Evolutionary conservation across 306 rosid species (phyloP), one percentile per base, ranked within the genome.

Genomic region (Cicer cuneatum): DNA sequence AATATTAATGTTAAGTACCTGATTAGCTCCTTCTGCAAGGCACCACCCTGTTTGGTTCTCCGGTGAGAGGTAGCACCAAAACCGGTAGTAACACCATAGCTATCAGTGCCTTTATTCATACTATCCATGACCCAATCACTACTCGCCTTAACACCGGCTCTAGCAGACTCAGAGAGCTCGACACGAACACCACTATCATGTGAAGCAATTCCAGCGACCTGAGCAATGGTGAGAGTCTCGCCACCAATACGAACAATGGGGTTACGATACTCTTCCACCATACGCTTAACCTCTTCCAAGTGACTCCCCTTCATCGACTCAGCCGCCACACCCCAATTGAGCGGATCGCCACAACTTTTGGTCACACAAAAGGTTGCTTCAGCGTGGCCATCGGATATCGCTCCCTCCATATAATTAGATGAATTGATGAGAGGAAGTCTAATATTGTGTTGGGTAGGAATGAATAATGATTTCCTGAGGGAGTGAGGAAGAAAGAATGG

Each of bases 21-120:
- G 62, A 94, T 94, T 0, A 91, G 75, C 82, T 94, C 98, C 76
- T 78, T 86, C 52, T 94, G 98, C 57, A 94, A 88, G 56, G 98
- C 98, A n/a, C 85, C 97, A 4, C 97, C 98, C 40, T 94, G 88
- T 11, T 91, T 90, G 66, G 98, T 94, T 46, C 97, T 78, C 7
- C 96, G 79, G 61, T 91, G 98, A 0, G 97, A 91, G 8, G 96
- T 94, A 0, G 98, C 94, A 46, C 98, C 98, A 67, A 94, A 91
- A 0, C 98, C 98, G 40, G 98, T 94, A 78, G 98, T 94, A 62
- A 94, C 89, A 14, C 98, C 98, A 2, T 94, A 93, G n/a, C 93
- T 91, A 40, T 93, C 97, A 0, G 87, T 91, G 0, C 97, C 98
- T 0, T 86, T 88, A 21, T 58, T 54, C 94, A 91, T 86, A 63